Evolutionary conservation across 2,329 filamentous ascomycete genomes (phyloP).

Genomic region (Geosmithia flava): DNA sequence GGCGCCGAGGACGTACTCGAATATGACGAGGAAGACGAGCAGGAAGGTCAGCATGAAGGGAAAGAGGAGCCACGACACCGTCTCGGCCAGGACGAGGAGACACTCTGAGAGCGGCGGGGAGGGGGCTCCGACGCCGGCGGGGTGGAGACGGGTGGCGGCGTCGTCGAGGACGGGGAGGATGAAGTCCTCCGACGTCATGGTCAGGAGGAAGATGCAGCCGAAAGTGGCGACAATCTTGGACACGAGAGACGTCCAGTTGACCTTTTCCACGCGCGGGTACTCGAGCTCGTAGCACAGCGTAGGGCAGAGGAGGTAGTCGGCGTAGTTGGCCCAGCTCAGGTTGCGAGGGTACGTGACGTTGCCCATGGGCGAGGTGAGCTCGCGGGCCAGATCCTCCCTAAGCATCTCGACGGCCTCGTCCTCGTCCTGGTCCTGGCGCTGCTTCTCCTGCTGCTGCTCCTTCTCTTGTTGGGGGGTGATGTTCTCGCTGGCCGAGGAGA

Average conservation of each 20-base stretch:
- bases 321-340: slow-evolving; percentile 68
- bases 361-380: slow-evolving; percentile 83
- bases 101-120: slow-evolving; percentile 44
- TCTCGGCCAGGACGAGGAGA: slow-evolving; percentile 73
- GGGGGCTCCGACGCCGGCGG: slow-evolving; percentile 13
- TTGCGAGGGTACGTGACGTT: slow-evolving; percentile 85
- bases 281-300: slow-evolving; percentile 97
- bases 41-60: slow-evolving; percentile 96
- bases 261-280: slow-evolving; percentile 68
- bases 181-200: slow-evolving; percentile 84
- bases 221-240: slow-evolving; percentile 85
- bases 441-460: background rate
- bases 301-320: slow-evolving; percentile 82
- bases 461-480: background rate
- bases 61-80: slow-evolving; percentile 82
- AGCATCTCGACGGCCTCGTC: slow-evolving; percentile 50
- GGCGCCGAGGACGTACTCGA: slow-evolving; percentile 89
- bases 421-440: slow-evolving; percentile 11
- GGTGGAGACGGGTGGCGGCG: slow-evolving; percentile 42
- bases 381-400: slow-evolving; percentile 76
- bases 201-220: slow-evolving; percentile 91
- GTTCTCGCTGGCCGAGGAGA: background rate
- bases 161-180: slow-evolving; percentile 81
- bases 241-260: slow-evolving; percentile 69
- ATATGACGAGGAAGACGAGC: slow-evolving; percentile 94